Percentiles rank a stretch among this genome's conserved stretches.
phyloP scores from a whole-genome alignment of 2,329 filamentous ascomycete species.

The Arthrobotrys iridis region DNA sequence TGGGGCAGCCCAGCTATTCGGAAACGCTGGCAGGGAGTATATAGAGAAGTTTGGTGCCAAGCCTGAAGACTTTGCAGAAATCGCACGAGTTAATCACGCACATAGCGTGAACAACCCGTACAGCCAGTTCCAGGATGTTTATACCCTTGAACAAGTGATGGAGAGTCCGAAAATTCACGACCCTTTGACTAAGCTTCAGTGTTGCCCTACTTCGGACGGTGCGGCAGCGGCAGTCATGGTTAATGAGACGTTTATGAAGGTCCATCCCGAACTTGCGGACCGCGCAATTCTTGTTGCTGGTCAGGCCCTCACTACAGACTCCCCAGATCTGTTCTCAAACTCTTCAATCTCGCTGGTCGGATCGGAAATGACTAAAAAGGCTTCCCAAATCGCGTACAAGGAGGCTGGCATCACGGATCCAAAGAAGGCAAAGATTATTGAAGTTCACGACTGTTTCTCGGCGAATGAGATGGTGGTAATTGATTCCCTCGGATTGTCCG shows the following conservation, averaged over 20 bases:
- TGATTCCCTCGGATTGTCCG: slow-evolving; percentile 82
- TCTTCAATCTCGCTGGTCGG: slow-evolving; percentile 89
- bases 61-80: slow-evolving; percentile 89
- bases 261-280: slow-evolving; percentile 79
- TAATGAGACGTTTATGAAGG: slow-evolving; percentile 86
- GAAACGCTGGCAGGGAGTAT: slow-evolving; percentile 91
- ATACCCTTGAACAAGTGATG: slow-evolving; percentile 84
- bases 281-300: slow-evolving; percentile 91
- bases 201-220: slow-evolving; percentile 94
- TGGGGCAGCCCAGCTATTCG: slow-evolving; percentile 91
- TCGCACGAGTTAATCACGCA: slow-evolving; percentile 89
- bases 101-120: slow-evolving; percentile 95
- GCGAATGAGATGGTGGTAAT: slow-evolving; percentile 93
- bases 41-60: slow-evolving; percentile 94
- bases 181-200: slow-evolving; percentile 96
- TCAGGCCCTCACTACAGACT: slow-evolving; percentile 86
- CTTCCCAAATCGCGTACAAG: slow-evolving; percentile 74
- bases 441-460: slow-evolving; percentile 96
- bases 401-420: slow-evolving; percentile 76
- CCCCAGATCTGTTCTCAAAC: slow-evolving; percentile 78
- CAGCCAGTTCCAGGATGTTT: slow-evolving; percentile 95
- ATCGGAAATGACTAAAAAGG: slow-evolving; percentile 81
- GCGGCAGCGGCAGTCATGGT: slow-evolving; percentile 88
- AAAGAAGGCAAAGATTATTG: slow-evolving; percentile 80
- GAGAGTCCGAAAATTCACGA: slow-evolving; percentile 79